Evolutionary conservation across 2,329 filamentous ascomycete species (phyloP).

Genomic region (Alternaria hordeiaustralica): DNA sequence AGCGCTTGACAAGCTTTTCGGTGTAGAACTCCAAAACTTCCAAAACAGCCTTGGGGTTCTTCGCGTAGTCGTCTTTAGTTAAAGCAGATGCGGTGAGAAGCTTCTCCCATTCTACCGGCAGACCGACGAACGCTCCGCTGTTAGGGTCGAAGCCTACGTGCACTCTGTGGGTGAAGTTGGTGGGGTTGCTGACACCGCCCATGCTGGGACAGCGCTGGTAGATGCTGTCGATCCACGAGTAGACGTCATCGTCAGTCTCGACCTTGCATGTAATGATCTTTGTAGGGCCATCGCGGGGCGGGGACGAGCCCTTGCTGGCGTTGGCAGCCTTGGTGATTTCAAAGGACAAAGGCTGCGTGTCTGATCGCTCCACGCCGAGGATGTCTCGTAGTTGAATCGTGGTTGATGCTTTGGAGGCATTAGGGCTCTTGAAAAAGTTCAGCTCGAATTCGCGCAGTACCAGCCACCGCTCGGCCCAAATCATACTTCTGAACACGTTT

Average conservation of each 20-base stretch:
- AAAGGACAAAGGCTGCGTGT: conserved; percentile 89
- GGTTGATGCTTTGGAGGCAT: conserved; percentile 80
- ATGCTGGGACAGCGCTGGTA: conserved; percentile 96
- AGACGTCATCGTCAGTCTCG: conserved; percentile 94
- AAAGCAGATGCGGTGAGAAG: conserved; percentile 94
- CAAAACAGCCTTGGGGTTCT: conserved; percentile 76
- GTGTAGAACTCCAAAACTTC: conserved; percentile 87
- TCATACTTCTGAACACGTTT: conserved; percentile 79
- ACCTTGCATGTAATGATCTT: conserved; percentile 91
- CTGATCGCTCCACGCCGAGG: conserved; percentile 86
- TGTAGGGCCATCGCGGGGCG: conserved; percentile 79
- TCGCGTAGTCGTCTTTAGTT: conserved; percentile 97
- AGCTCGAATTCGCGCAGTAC: conserved; percentile 91
- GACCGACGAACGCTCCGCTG: conserved; percentile 90
- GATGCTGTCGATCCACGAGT: conserved; percentile 98
- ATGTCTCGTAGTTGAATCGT: conserved; percentile 87
- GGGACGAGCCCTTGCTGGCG: conserved; percentile 62
- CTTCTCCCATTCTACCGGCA: conserved; percentile 97
- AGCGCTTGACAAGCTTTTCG: conserved; percentile 75
- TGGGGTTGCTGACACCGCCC: conserved; percentile 97
- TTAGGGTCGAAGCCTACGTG: conserved; percentile 97
- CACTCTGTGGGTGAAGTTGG: conserved; percentile 95
- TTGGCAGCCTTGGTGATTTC: conserved; percentile 83
- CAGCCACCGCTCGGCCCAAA: conserved; percentile 90
- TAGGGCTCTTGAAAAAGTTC: conserved; percentile 92